Percentiles rank a stretch among this genome's conserved stretches.
phyloP scores from a whole-genome alignment of 345 rosid species.

The Noccaea caerulescens region DNA sequence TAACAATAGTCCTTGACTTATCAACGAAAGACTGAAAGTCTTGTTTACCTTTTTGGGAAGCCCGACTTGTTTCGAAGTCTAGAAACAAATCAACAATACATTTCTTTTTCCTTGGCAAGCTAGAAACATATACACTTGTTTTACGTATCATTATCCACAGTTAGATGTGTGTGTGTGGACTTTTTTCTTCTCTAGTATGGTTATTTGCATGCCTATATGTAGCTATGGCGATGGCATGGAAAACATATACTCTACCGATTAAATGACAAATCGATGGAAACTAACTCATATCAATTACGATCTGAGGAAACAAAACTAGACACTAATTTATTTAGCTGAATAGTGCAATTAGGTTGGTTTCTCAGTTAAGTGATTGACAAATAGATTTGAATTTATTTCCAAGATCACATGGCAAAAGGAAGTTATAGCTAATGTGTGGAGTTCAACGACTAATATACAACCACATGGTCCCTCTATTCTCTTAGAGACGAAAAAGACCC shows the following conservation, averaged over 20 bases:
- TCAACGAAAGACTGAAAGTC: background rate
- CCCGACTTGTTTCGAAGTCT: background rate
- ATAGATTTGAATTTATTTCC: slow-evolving; percentile 3
- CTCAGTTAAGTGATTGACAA: background rate
- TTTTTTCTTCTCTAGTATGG: background rate
- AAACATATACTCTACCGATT: background rate
- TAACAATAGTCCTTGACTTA: background rate
- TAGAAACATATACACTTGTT: background rate
- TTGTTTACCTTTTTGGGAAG: background rate
- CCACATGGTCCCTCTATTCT: slow-evolving; percentile 1
- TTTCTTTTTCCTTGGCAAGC: background rate
- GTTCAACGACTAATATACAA: slow-evolving; percentile 5
- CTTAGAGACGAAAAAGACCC: background rate
- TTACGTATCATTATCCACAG: background rate
- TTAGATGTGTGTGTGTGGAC: no score
- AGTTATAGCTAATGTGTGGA: background rate
- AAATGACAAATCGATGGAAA: background rate
- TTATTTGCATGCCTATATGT: background rate
- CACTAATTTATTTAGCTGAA: background rate
- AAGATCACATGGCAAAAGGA: slow-evolving; percentile 20
- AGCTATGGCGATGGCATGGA: background rate
- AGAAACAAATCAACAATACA: background rate
- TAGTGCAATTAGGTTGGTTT: background rate
- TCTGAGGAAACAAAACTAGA: background rate
- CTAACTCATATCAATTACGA: background rate